Percentiles rank a stretch among this genome's conserved stretches.
phyloP scores from a whole-genome alignment of 176 grass and related monocot genomes.

The Aegilops umbellulata region DNA sequence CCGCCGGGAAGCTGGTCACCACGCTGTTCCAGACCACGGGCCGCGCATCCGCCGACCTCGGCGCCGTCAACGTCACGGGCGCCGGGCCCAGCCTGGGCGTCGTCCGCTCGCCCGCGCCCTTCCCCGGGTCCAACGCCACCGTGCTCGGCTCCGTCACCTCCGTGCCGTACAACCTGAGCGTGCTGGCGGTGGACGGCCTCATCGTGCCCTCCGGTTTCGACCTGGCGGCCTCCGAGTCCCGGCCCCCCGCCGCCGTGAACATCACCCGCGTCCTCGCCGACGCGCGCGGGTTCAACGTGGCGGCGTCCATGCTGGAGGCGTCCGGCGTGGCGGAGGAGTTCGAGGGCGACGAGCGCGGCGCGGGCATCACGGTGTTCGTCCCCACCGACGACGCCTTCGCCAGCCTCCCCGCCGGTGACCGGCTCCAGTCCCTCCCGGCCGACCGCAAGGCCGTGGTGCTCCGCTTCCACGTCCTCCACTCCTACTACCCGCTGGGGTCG shows the following conservation, averaged over 20 bases:
- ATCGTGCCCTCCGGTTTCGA: constrained; percentile 61
- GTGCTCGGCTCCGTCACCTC: constrained; percentile 45
- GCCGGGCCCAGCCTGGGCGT: constrained; percentile 8
- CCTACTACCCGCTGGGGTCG: constrained; percentile 86
- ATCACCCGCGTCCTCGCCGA: constrained; percentile 78
- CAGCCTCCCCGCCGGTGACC: constrained; percentile 38
- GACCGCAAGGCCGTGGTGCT: constrained; percentile 77
- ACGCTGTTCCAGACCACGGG: constrained; percentile 88
- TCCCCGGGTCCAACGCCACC: constrained; percentile 59
- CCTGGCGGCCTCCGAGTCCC: constrained; percentile 66
- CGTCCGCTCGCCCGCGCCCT: constrained; percentile 55
- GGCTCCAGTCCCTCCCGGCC: constrained; percentile 65
- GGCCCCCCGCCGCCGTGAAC: constrained; percentile 50
- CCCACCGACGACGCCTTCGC: constrained; percentile 95
- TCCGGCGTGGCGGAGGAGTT: constrained; percentile 83
- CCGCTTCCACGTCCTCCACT: constrained; percentile 88
- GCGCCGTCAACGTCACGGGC: constrained; percentile 65
- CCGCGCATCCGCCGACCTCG: constrained; percentile 61
- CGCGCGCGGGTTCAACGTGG: constrained; percentile 86
- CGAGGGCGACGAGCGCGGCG: constrained; percentile 75
- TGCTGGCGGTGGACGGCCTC: constrained; percentile 58
- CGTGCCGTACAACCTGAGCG: constrained; percentile 75
- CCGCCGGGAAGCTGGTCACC: constrained; percentile 65
- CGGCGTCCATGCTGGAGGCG: constrained; percentile 75
- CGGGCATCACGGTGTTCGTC: constrained; percentile 83